Conservation (phyloP, 495 filamentous ascomycete species). For the Aspergillus sclerotiicarbonarius region DNA sequence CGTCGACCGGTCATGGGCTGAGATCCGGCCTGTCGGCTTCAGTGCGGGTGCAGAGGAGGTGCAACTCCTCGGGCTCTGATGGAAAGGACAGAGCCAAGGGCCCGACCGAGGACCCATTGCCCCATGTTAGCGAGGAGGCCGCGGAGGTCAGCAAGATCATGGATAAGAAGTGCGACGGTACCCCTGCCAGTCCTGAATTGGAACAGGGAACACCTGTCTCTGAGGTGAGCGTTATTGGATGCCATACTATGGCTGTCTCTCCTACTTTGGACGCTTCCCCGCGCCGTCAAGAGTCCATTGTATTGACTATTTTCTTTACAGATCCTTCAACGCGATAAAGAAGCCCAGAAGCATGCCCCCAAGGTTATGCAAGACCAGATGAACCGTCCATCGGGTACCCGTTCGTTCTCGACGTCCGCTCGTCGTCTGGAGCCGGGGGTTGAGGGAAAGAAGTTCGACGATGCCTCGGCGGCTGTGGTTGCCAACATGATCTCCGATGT, state of each 20-base stretch:
- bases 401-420: slow-evolving; percentile 59
- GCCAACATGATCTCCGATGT: slow-evolving; percentile 40
- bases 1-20: slow-evolving; percentile 15
- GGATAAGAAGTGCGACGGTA: slow-evolving; percentile 43
- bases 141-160: slow-evolving; percentile 54
- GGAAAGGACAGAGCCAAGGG: slow-evolving; percentile 44
- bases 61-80: slow-evolving; percentile 43
- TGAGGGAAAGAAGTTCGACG: slow-evolving; percentile 19
- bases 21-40: slow-evolving; percentile 10
- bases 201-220: slow-evolving; percentile 63
- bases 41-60: slow-evolving; percentile 27
- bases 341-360: slow-evolving; percentile 62
- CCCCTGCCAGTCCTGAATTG: slow-evolving; percentile 56
- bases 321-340: slow-evolving; percentile 64
- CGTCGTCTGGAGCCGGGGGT: slow-evolving; percentile 33
- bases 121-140: slow-evolving; percentile 65
- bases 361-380: slow-evolving; percentile 64
- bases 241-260: slow-evolving; percentile 2
- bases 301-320: slow-evolving; percentile 26
- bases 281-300: neutral
- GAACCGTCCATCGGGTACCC: slow-evolving; percentile 43
- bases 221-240: slow-evolving; percentile 48
- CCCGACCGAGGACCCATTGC: slow-evolving; percentile 55
- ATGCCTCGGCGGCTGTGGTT: slow-evolving; percentile 35
- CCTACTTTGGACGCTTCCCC: neutral